Conservation (phyloP, 2,329 filamentous ascomycete species). For the Pseudogymnoascus sp. region DNA sequence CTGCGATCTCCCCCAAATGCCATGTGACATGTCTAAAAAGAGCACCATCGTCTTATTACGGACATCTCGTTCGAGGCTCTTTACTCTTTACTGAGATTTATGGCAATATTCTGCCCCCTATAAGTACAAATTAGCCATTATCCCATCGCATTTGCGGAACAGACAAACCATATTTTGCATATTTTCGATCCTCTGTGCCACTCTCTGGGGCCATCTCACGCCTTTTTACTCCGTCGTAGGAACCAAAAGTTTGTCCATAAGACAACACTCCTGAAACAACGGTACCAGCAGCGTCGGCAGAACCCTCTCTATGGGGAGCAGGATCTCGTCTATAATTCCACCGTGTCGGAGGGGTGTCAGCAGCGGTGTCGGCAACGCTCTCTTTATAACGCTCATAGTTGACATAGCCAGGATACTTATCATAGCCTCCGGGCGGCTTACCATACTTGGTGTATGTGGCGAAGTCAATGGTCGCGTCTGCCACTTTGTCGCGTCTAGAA, state of each 20-base stretch:
- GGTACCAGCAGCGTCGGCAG: not conserved
- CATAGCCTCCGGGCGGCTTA: not conserved
- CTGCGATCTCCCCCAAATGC: not conserved
- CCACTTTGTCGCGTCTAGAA: not conserved
- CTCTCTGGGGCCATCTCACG: not conserved
- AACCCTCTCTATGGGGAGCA: not conserved
- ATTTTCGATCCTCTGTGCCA: not conserved
- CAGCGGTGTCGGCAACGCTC: not conserved
- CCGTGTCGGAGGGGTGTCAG: no score
- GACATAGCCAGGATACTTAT: not conserved
- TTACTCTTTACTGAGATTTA: not conserved
- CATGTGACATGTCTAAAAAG: not conserved
- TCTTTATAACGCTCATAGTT: not conserved
- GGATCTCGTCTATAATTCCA: not conserved
- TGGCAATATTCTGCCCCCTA: not conserved
- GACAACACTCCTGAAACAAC: not conserved
- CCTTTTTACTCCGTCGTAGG: not conserved
- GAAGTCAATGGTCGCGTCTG: not conserved
- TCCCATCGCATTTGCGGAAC: not conserved
- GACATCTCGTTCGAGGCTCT: not conserved
- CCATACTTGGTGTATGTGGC: not conserved
- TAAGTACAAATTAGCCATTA: not conserved
- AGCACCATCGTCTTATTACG: not conserved
- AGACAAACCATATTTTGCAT: not conserved
- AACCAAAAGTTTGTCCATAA: not conserved